phyloP scores from a whole-genome alignment of 2,329 filamentous ascomycete genomes.

The Trichoderma semiorbis region DNA sequence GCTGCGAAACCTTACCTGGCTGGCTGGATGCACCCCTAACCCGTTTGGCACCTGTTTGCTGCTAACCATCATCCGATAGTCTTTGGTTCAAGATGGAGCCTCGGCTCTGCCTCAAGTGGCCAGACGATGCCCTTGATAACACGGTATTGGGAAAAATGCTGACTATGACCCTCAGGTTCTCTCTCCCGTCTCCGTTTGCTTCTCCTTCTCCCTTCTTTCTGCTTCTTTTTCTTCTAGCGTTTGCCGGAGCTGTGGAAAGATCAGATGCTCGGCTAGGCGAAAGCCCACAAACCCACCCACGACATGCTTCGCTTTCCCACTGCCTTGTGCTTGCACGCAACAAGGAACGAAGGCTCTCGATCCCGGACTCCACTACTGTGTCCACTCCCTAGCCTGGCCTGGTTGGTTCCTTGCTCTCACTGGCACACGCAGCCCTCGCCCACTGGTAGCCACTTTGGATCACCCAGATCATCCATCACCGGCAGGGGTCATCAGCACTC shows the following conservation, averaged over 20 bases:
- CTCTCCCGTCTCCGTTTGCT: background rate
- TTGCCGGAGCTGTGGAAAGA: background rate
- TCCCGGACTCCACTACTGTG: conserved; percentile 1
- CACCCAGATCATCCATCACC: conserved; percentile 1
- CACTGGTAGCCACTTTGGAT: conserved; percentile 1
- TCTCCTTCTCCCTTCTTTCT: background rate
- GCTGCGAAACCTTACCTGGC: conserved; percentile 1
- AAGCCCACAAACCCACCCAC: background rate
- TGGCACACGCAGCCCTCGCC: conserved; percentile 10
- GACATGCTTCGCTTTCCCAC: background rate
- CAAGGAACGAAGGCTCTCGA: background rate
- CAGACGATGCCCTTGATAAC: background rate
- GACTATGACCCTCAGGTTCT: background rate
- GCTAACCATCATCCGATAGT: background rate
- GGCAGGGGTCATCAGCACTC: background rate
- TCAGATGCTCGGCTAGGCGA: background rate
- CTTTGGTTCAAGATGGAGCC: background rate
- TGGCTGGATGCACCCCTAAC: background rate
- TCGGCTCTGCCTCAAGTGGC: background rate
- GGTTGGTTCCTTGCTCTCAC: background rate
- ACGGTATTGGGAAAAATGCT: background rate
- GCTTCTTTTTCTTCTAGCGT: background rate
- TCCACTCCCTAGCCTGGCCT: conserved; percentile 1
- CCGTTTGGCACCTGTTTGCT: background rate
- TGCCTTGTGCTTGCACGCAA: background rate